These are phyloP conservation scores for Metschnikowia peoriensis DNA, from an alignment of 805 yeast species.

Conservation along the genomic window DNA sequence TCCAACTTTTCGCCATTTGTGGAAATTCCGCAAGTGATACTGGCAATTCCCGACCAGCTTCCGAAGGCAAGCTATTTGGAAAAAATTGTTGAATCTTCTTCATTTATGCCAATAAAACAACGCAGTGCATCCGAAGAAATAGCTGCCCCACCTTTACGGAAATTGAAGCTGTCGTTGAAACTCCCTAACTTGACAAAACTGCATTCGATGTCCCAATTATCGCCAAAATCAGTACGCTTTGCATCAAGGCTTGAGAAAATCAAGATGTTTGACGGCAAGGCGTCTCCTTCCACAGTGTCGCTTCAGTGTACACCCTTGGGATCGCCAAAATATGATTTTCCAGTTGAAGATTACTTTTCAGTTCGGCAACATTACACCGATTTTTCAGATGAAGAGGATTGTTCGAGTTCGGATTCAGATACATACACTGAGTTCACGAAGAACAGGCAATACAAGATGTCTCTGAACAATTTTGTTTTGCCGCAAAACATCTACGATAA, in stretches of 20 bases:
- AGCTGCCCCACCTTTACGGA: conserved; percentile 16
- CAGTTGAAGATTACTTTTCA: conserved; percentile 26
- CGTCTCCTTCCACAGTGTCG: conserved; percentile 64
- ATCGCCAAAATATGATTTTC: conserved; percentile 25
- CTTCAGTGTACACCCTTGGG: conserved; percentile 50
- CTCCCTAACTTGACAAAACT: conserved; percentile 21
- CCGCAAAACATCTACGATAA: conserved; percentile 19
- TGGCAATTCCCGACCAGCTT: background rate
- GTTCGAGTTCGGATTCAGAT: conserved; percentile 17
- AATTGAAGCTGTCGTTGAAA: conserved; percentile 25
- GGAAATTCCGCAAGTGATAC: conserved; percentile 1
- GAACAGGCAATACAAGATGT: conserved; percentile 18
- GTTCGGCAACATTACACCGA: conserved; percentile 21
- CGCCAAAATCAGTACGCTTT: conserved; percentile 58
- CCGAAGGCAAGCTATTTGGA: background rate
- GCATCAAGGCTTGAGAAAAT: conserved; percentile 59
- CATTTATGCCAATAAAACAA: background rate
- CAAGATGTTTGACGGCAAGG: conserved; percentile 60
- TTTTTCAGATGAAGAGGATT: conserved; percentile 23
- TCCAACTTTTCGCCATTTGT: background rate
- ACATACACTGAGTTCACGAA: conserved; percentile 12
- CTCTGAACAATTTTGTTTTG: conserved; percentile 13
- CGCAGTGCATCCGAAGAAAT: background rate
- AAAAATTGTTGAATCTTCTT: too few relatives aligned
- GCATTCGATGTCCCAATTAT: conserved; percentile 27